These are phyloP conservation scores for Chlamydomonas applanata DNA, from an alignment of 139 green algal genomes.

Conservation along the genomic window DNA sequence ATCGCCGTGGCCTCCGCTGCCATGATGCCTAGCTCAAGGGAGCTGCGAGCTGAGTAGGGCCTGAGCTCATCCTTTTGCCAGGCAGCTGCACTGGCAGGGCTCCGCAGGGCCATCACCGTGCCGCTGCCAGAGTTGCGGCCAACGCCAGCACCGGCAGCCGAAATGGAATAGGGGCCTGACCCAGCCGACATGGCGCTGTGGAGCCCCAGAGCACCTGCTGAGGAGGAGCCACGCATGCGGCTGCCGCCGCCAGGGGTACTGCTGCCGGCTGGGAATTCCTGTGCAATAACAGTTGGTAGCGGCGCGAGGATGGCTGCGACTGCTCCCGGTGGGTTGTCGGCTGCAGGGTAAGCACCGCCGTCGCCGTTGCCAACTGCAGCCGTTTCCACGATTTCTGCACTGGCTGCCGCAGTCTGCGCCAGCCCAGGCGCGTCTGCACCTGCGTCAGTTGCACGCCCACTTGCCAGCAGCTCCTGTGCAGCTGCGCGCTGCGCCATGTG, in stretches of 20 bases:
- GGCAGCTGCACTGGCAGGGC: not conserved
- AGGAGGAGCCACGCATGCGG: too few relatives aligned
- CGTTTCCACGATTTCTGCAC: too few relatives aligned
- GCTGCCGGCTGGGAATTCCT: too few relatives aligned
- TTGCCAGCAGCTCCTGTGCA: not conserved
- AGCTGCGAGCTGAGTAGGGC: not conserved
- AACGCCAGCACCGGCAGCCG: not conserved
- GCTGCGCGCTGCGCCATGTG: constrained; percentile 5
- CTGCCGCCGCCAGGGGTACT: too few relatives aligned
- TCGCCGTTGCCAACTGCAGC: not conserved
- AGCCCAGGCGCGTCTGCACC: not conserved
- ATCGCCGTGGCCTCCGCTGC: not conserved
- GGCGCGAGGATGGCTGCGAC: not conserved
- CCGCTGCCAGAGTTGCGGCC: not conserved
- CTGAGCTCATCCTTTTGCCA: not conserved
- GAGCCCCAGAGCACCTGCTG: not conserved
- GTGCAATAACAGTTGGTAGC: too few relatives aligned
- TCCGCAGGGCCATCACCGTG: not conserved
- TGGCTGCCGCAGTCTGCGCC: too few relatives aligned
- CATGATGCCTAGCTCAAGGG: not conserved
- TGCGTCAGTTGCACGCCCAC: not conserved
- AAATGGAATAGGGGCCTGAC: not conserved
- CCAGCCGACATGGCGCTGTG: not conserved
- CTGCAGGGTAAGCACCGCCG: not conserved
- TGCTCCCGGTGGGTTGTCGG: not conserved